A percentile compares a stretch with the other conserved stretches of the same genome.
phyloP scores from a whole-genome alignment of 2,329 filamentous ascomycete genomes.

The Trichothecium roseum region DNA sequence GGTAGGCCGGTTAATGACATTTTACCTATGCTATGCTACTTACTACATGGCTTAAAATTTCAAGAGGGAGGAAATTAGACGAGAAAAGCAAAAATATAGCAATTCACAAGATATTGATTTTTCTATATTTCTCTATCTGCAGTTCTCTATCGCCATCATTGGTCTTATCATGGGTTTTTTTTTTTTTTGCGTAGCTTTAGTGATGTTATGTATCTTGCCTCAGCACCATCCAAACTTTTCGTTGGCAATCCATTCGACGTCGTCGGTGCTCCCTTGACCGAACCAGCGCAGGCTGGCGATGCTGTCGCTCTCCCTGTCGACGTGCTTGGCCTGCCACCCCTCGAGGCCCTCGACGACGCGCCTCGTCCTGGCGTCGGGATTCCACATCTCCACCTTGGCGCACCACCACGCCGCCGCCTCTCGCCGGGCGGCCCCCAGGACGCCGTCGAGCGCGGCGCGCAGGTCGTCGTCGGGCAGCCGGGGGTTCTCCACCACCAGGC shows the following conservation, averaged over 20 bases:
- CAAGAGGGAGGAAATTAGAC: too few species aligned
- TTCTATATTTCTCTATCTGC: too few species aligned
- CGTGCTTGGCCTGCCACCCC: slow-evolving; percentile 37
- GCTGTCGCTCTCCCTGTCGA: slow-evolving; percentile 52
- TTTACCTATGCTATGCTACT: background rate
- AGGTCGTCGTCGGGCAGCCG: slow-evolving; percentile 32
- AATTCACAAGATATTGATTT: background rate
- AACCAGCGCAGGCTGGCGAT: slow-evolving; percentile 68
- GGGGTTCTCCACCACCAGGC: slow-evolving; percentile 54
- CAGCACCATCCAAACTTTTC: slow-evolving; percentile 77
- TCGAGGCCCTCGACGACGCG: slow-evolving; percentile 31
- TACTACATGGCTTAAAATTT: slow-evolving; percentile 1
- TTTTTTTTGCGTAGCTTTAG: too few species aligned
- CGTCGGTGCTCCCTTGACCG: slow-evolving; percentile 36
- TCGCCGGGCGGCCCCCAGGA: slow-evolving; percentile 56
- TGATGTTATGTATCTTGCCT: too few species aligned
- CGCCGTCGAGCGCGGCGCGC: slow-evolving; percentile 42
- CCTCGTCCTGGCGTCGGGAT: slow-evolving; percentile 50
- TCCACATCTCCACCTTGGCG: slow-evolving; percentile 70
- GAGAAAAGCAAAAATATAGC: slow-evolving; percentile 10
- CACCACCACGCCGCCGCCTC: slow-evolving; percentile 66
- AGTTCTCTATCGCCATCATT: too few species aligned
- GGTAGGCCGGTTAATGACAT: too few species aligned
- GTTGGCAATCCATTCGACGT: slow-evolving; percentile 62
- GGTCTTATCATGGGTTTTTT: too few species aligned